Base-by-base conservation (phyloP, 306 rosid genomes). In the Pyrus betulifolia region DNA sequence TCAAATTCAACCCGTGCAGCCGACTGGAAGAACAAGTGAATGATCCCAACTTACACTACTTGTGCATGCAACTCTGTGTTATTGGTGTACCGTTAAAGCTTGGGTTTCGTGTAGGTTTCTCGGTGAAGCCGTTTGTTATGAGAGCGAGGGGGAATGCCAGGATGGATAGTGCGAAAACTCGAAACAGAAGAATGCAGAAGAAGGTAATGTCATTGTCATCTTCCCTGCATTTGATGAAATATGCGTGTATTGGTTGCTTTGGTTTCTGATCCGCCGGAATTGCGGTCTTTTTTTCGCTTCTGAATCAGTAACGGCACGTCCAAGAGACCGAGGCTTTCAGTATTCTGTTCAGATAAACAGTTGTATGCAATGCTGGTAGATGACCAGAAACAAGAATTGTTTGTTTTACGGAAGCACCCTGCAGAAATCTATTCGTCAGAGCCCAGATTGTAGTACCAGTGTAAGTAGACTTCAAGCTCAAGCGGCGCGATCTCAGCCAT, bases 331-430 rank as follows among this genome's bases (percentile, higher is more conserved):
- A 90, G 98, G 83, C 97, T 95, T 80, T 92, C 97, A 25, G 97
- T 92, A 9, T 95, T 95, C 82, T 95, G 93, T 82, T 95, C 97
- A 15, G 92, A 86, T 10, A 90, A 90, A 57, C 97, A 95, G 74
- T 70, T 92, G 79, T 89, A 95, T 85, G 97, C 97, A 4, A 90
- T 89, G 97, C 85, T 95, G 67, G 96, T 95, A 28, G 96, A 95
- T 77, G 98, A 95, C 78, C 88, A 87, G n/a, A 72, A 92, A 88
- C 81, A 92, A 89, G 71, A 92, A 87, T 80, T 90, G 98, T 67
- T 80, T 95, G 83, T 92, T 89, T 80, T 89, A 89, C 68, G 97
- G 87, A 79, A 95, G 92, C 82, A 92, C 97, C 0, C 74, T 89
- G 69, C 98, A 92, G 85, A 95, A 90, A 78, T 88, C 86, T 21